phyloP scores from a whole-genome alignment of 805 yeast genomes.

The Sugiyamaella qingdaonensis region DNA sequence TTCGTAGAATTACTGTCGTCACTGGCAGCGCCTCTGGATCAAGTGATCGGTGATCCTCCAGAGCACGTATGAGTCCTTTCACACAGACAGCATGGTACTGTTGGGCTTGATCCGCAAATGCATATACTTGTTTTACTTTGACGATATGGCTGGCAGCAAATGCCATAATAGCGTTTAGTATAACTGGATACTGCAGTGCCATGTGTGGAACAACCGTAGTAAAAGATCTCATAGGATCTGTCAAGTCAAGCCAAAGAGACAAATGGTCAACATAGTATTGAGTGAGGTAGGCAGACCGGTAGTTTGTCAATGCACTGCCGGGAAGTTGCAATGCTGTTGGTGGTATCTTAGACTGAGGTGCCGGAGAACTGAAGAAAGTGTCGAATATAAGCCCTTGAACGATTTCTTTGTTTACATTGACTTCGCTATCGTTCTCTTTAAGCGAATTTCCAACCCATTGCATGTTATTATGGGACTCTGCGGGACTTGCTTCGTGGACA shows the following conservation, averaged over 20 bases:
- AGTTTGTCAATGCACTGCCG: neutral
- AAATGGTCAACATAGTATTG: slow-evolving; percentile 1
- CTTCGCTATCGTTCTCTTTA: neutral
- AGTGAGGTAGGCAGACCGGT: neutral
- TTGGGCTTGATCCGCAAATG: slow-evolving; percentile 1
- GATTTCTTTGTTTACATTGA: neutral
- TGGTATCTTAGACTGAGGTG: neutral
- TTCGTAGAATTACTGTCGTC: neutral
- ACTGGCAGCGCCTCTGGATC: neutral
- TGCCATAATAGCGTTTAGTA: slow-evolving; percentile 1
- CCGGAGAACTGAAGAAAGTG: neutral
- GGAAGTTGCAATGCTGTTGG: neutral
- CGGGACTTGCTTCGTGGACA: neutral
- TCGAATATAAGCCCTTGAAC: neutral
- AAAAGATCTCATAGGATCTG: neutral
- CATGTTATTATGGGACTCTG: neutral
- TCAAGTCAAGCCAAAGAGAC: neutral
- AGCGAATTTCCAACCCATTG: neutral
- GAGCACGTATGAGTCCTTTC: neutral
- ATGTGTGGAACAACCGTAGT: neutral
- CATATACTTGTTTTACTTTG: slow-evolving; percentile 1
- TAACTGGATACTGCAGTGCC: neutral
- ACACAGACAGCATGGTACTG: slow-evolving; percentile 2
- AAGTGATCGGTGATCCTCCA: neutral
- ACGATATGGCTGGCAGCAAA: slow-evolving; percentile 1